Base-by-base conservation (phyloP, 345 rosid species). In the Theobroma cacao region DNA sequence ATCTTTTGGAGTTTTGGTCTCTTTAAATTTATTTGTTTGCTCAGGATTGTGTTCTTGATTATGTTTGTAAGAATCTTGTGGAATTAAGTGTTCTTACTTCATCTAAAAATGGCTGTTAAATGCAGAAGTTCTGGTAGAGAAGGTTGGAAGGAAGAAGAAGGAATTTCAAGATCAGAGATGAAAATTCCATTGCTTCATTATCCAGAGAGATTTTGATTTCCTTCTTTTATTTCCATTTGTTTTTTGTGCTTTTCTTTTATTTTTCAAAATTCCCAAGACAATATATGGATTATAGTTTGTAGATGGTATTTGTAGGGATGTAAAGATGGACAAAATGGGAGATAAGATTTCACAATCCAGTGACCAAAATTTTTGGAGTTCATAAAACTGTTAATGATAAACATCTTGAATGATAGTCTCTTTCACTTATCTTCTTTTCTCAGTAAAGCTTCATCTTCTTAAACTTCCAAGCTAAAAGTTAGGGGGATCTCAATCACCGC, bases 151-250 rank as follows among this genome's bases (percentile, higher is more conserved):
- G 89, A 82, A 82, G 78, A 82, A 80, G 60, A 80, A 85, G 82
- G 89, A 88, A 79, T 79, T 86, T 81, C 84, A 84, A 68, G 77
- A 72, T 30, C 75, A 71, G 83, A 84, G 88, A 81, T 91, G 84
- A 86, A 80, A 53, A 61, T 80, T 30, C 10, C 43, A 36, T 30
- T 31, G 40, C 24, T 36, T 20, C 68, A 72, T 71, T 28, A 4
- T 45, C 26, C 13, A 13, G 5, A 13, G 72, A 67, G 72, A 41
- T 67, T 67, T 41, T 41, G 52, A 22, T 67, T 40, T 7, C 20
- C 68, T 76, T 24, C 40, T 26, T 20, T 71, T 78, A 31, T 75
- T 18, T 60, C 1, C 3, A 0, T 72, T 50, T 6, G 38, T 24
- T 31, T 15, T 4, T 60, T 40, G 38, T 47, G 60, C 31, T 40